Base-by-base conservation (phyloP, 805 yeast genomes). In the Starmerella apis region DNA sequence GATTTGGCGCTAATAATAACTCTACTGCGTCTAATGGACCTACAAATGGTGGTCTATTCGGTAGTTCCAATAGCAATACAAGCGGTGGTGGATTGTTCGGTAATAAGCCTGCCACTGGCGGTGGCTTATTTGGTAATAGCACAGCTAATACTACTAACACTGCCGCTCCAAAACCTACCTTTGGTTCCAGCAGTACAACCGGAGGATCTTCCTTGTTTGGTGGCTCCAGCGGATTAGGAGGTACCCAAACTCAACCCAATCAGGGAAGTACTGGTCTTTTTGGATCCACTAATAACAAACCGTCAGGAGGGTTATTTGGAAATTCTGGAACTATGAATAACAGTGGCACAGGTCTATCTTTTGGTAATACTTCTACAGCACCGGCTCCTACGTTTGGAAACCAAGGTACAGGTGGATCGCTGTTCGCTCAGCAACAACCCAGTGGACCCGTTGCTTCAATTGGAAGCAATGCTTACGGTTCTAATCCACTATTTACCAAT, bases 381-480 rank as follows among this genome's bases (percentile, higher is more conserved):
- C 25, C 28, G 47, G 25, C 20, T 49, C 39, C 38, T 50, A 56
- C 43, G 56, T 67, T 22, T 60, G 65, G 36, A 31, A 31, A 31
- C 64, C 67, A 13, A 57, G 31, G 11, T 18, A 6, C 42, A 22
- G 42, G 42, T 4, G 42, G 42, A 11, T 38, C 43, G 16, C 22
- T 38, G 16, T 38, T 38, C 31, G 31, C 43, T 7, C 43, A 38
- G 31, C 61, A 56, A 43, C 65, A 55, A 51, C 64, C 56, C 48
- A 65, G 59, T 33, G 65, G 65, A 23, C 58, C 65, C 16, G 61
- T 64, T 43, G 67, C 73, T 38, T 57, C 68, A 28, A 62, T 67
- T 47, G 71, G 68, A 50, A 71, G 72, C 52, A 77, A 82, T 62
- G 95, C 96, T 39, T 88, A 85, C 62, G 94, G 95, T 1, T 74